These are phyloP conservation scores for Coprinopsis marcescibilis DNA, from an alignment of 768 basidiomycete genomes.

Conservation along the genomic window DNA sequence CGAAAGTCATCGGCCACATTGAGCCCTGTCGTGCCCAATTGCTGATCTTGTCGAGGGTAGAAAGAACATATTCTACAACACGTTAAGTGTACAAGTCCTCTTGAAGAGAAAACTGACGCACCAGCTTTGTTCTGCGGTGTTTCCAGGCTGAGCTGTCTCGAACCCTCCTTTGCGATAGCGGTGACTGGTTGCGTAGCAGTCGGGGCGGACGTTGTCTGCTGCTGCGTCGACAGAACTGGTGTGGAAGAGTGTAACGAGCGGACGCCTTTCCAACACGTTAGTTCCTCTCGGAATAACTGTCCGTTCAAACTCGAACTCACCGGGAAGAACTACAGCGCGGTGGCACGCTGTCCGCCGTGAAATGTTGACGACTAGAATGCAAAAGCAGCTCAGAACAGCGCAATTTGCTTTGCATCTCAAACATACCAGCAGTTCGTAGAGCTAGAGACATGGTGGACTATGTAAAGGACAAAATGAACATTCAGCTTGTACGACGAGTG, in stretches of 20 bases:
- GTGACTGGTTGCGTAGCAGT: constrained; percentile 57
- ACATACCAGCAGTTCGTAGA: constrained; percentile 32
- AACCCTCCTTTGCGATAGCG: constrained; percentile 66
- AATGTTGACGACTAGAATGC: constrained; percentile 7
- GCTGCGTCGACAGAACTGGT: constrained; percentile 31
- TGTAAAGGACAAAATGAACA: constrained; percentile 4
- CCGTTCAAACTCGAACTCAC: constrained; percentile 40
- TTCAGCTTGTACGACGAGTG: constrained; percentile 9
- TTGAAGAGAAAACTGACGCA: constrained; percentile 25
- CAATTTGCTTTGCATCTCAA: too few species aligned
- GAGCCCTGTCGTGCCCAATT: constrained; percentile 98
- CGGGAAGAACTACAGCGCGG: constrained; percentile 35
- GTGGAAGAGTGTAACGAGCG: constrained; percentile 55
- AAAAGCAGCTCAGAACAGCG: neutral
- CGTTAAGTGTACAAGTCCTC: neutral
- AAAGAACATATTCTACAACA: constrained; percentile 83
- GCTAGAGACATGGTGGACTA: constrained; percentile 43
- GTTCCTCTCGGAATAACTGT: constrained; percentile 25
- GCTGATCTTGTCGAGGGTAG: constrained; percentile 91
- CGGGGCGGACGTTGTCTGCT: constrained; percentile 22
- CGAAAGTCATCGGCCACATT: constrained; percentile 99
- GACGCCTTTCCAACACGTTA: constrained; percentile 15
- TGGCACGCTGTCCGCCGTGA: constrained; percentile 12
- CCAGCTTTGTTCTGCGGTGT: constrained; percentile 88
- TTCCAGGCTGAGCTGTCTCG: constrained; percentile 82